Evolutionary conservation across 1,139 yeast species (phyloP).

Genomic region (Nadsonia commutata): DNA sequence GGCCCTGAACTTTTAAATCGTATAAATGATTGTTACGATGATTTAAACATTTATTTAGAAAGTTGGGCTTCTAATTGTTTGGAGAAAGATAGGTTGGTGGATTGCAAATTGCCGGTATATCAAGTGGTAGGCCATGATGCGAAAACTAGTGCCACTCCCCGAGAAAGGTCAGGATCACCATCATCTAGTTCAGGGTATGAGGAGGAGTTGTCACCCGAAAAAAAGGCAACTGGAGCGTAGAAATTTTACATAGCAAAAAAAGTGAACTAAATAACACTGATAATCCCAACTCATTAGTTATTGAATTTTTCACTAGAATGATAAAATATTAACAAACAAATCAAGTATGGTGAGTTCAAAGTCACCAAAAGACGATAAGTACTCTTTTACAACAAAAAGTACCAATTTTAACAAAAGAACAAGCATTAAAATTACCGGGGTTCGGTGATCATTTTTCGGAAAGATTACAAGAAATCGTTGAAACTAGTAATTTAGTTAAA

Average conservation of each 20-base stretch:
- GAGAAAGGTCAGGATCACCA: conserved; percentile 8
- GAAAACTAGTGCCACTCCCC: conserved; percentile 3
- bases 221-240: conserved; percentile 5
- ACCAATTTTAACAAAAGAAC: conserved; percentile 26
- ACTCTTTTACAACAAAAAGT: conserved; percentile 21
- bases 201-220: conserved; percentile 6
- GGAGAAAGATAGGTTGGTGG: conserved; percentile 16
- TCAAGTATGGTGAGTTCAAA: conserved; percentile 29
- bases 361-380: conserved; percentile 35
- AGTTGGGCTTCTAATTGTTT: conserved; percentile 28
- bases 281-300: conserved; percentile 25
- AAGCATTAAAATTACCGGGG: conserved; percentile 30
- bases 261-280: not conserved
- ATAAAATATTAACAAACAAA: conserved; percentile 28
- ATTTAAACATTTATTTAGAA: no score
- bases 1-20: no score
- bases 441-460: conserved; percentile 33
- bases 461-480: conserved; percentile 35
- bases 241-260: conserved; percentile 3
- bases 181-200: conserved; percentile 9
- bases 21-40: no score
- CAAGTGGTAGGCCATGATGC: conserved; percentile 8
- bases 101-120: conserved; percentile 12
- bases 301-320: conserved; percentile 26
- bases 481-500: conserved; percentile 28